Evolutionary conservation across 1,284 basidiomycete genomes (phyloP), one percentile per base, ranked within the genome.

Genomic region (Irpex sp.): DNA sequence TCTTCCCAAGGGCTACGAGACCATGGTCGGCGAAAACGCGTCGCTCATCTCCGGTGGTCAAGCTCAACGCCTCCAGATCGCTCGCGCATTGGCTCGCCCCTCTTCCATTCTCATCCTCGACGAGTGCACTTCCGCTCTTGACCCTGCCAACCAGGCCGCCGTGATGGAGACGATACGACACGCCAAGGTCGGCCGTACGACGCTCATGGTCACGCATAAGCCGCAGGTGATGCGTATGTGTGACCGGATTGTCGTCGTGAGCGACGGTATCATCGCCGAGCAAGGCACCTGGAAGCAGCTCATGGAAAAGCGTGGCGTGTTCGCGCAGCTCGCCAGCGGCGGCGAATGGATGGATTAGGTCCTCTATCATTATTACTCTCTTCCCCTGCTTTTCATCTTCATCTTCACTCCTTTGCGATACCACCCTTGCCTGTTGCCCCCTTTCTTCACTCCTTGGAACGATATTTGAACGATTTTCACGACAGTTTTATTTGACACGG

Each of bases 121-220:
- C 76, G 97, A 98, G 76, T 97, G 93, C 73, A 99, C 97, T 5
- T 91, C 87, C 49, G 94, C 96, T 5, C 80, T 98, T 62, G 97
- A 98, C 74, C 78, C 85, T 0, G 86, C 87, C 67, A 97, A 94
- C 75, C 90, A 95, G 76, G 81, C 82, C 2, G 85, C 85, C 21
- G 88, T 98, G 44, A 80, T 97, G 72, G 88, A 94, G 64, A 90
- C 93, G 11, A 86, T 97, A 47, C 77, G 80, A 62, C 75, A 76
- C 51, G 86, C 89, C 66, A 87, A 86, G 76, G 75, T 79, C 17
- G 86, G 85, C 3, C 82, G 89, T 64, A 97, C 95, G 65, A 95
- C 93, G 60, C 75, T 98, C 65, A 90, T 98, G 80, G 88, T 98
- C 69, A 98, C 96, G 19, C 97, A 99, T 79, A 97, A 97, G 75